phyloP scores from a whole-genome alignment of 257 asterid genomes.

The Euphrasia confusa region DNA sequence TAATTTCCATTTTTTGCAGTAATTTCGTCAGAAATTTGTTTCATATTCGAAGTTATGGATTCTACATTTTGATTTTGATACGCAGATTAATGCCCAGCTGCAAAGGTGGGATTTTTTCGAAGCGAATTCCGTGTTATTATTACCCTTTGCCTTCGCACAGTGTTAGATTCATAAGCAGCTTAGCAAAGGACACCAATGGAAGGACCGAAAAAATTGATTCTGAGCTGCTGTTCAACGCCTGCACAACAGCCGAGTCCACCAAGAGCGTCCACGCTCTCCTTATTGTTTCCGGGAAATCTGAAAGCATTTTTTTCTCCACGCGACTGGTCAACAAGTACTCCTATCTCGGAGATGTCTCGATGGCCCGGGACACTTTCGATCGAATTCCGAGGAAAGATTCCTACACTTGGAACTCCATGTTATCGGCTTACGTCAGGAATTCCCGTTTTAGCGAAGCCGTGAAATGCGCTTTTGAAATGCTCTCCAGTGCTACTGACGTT shows the following conservation, averaged over 20 bases:
- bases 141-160: conserved; percentile 23
- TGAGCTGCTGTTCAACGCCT: conserved; percentile 51
- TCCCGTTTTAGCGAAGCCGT: conserved; percentile 49
- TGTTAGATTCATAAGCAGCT: conserved; percentile 29
- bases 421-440: conserved; percentile 62
- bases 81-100: conserved; percentile 37
- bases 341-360: conserved; percentile 52
- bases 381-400: conserved; percentile 50
- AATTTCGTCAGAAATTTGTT: too few species aligned
- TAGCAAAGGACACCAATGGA: conserved; percentile 28
- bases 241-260: conserved; percentile 37
- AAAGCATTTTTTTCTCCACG: conserved; percentile 40
- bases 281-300: conserved; percentile 59
- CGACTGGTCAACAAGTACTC: conserved; percentile 68
- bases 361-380: conserved; percentile 44
- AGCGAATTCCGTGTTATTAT: conserved; percentile 9
- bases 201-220: conserved; percentile 36
- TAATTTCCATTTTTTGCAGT: too few species aligned
- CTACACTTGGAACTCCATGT: conserved; percentile 75
- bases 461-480: conserved; percentile 52
- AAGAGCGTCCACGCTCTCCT: conserved; percentile 68
- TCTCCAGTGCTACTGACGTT: conserved; percentile 40
- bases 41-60: too few species aligned
- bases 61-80: neutral
- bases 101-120: conserved; percentile 37